These are phyloP conservation scores for Populus hybrid DNA, from an alignment of 441 rosid genomes.

Conservation along the genomic window DNA sequence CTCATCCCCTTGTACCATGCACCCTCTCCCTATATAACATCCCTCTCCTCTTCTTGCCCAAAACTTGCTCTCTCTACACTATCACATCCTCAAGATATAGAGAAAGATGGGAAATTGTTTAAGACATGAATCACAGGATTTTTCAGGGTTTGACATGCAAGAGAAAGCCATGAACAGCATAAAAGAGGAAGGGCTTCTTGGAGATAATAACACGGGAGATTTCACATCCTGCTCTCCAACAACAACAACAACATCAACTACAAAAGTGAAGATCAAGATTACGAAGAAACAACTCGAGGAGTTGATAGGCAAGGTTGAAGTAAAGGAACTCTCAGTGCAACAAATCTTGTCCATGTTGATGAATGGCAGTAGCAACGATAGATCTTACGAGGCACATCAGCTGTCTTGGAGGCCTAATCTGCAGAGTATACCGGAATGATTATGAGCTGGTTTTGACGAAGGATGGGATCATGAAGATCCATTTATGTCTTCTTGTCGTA, in stretches of 20 bases:
- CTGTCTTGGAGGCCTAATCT: conserved; percentile 59
- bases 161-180: background rate
- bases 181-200: conserved; percentile 19
- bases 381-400: conserved; percentile 25
- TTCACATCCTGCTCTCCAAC: conserved; percentile 7
- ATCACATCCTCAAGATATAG: background rate
- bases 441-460: background rate
- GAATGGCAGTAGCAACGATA: conserved; percentile 7
- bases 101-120: background rate
- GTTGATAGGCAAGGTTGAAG: conserved; percentile 40
- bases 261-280: conserved; percentile 56
- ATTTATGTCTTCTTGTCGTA: background rate
- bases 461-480: background rate
- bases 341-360: conserved; percentile 43
- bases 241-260: background rate
- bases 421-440: conserved; percentile 59
- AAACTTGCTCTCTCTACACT: background rate
- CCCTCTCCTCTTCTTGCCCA: conserved; percentile 13
- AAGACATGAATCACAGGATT: background rate
- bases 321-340: conserved; percentile 40
- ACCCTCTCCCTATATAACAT: conserved; percentile 11
- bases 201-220: background rate
- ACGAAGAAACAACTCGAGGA: conserved; percentile 56
- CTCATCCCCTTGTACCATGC: background rate
- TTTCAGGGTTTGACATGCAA: background rate